Percentiles rank a stretch among this genome's conserved stretches.
phyloP scores from a whole-genome alignment of 2,329 filamentous ascomycete species.

The Mycogone perniciosa region DNA sequence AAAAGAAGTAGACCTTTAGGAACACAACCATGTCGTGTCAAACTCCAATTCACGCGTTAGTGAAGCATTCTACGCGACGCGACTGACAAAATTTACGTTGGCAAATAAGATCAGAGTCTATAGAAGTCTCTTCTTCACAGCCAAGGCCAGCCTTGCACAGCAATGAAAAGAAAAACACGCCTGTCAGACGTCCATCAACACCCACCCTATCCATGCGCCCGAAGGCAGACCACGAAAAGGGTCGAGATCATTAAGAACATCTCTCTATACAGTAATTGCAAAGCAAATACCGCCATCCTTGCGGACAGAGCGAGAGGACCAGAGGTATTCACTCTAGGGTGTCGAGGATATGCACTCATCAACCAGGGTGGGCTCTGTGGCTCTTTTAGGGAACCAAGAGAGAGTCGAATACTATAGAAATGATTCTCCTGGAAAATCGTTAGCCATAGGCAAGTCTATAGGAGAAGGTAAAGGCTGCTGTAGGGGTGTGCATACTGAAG shows the following conservation, averaged over 20 bases:
- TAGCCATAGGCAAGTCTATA: slow-evolving; percentile 13
- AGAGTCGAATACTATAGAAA: slow-evolving; percentile 95
- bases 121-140: slow-evolving; percentile 44
- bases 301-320: slow-evolving; percentile 53
- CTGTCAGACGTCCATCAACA: slow-evolving; percentile 88
- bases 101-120: too few relatives aligned
- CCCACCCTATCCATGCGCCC: slow-evolving; percentile 73
- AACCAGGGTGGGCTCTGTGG: slow-evolving; percentile 63
- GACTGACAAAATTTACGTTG: background rate
- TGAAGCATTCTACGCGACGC: background rate
- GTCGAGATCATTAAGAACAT: slow-evolving; percentile 85
- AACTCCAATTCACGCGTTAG: background rate
- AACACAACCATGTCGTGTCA: background rate
- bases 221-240: slow-evolving; percentile 64
- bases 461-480: slow-evolving; percentile 14
- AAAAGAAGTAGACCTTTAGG: background rate
- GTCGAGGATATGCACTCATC: slow-evolving; percentile 35
- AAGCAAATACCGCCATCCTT: slow-evolving; percentile 48
- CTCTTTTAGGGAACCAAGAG: slow-evolving; percentile 90
- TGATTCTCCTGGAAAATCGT: slow-evolving; percentile 62
- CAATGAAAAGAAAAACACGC: slow-evolving; percentile 53
- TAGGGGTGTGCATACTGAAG: slow-evolving; percentile 43
- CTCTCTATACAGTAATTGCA: slow-evolving; percentile 63
- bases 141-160: slow-evolving; percentile 39
- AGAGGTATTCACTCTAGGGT: slow-evolving; percentile 77